Conservation (phyloP, 1,284 basidiomycete species). For the Leccinum solheimii region DNA sequence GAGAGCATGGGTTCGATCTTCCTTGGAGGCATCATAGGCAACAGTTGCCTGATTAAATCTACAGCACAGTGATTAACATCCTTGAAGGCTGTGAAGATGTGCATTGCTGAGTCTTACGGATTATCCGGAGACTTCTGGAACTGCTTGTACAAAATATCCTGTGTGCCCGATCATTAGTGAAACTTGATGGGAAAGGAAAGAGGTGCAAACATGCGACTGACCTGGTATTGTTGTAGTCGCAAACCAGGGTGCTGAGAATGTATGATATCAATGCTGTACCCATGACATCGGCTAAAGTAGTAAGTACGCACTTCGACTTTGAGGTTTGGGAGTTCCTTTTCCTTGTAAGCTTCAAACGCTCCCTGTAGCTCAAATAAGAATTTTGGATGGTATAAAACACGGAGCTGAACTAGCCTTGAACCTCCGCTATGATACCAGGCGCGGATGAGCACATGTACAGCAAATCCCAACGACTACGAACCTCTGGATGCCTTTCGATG, state of each 20-base stretch:
- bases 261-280: conserved; percentile 7
- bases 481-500: conserved; percentile 94
- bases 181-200: conserved; percentile 14
- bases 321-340: conserved; percentile 80
- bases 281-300: background rate
- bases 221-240: conserved; percentile 83
- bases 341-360: conserved; percentile 91
- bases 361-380: conserved; percentile 46
- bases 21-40: conserved; percentile 80
- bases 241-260: conserved; percentile 70
- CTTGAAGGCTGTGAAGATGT: conserved; percentile 8
- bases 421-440: conserved; percentile 55
- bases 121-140: conserved; percentile 91
- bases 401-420: conserved; percentile 61
- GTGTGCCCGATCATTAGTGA: conserved; percentile 9
- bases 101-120: conserved; percentile 55
- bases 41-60: conserved; percentile 84
- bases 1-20: conserved; percentile 74
- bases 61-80: conserved; percentile 4
- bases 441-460: conserved; percentile 6
- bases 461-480: conserved; percentile 40
- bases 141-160: conserved; percentile 77
- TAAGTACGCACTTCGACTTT: conserved; percentile 62
- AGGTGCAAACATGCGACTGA: conserved; percentile 29
- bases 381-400: background rate